Base-by-base conservation (phyloP, 441 rosid genomes). In the Dalechampia spathulata region DNA sequence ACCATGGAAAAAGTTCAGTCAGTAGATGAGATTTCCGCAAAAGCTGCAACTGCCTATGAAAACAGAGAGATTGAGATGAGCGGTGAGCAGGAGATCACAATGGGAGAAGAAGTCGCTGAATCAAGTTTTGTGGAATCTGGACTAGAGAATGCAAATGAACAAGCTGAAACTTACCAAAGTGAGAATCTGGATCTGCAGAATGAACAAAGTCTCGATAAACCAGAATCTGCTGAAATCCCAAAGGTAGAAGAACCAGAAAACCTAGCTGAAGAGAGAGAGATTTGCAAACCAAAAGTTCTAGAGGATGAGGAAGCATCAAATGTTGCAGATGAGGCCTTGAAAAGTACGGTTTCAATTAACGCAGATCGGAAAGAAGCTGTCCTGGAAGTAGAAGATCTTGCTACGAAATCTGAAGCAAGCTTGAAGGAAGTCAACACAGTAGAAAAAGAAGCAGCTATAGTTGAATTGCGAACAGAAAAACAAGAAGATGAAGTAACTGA, bases 371-470 rank as follows among this genome's bases (percentile, higher is more conserved):
- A 62, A 53, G 63, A 62, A 49, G 60, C 16, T 44, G 46, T 39
- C 49, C 39, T 37, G 28, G 71, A 62, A 49, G 60, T 60, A 67
- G 71, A 52, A 48, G 34, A 32, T 5, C 22, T 52, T 48, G 30
- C 62, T 13, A 41, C 55, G 54, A 62, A 59, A 62, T 40, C 27
- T 28, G 72, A 51, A 55, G 62, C 30, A 17, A 66, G 57, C 61
- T 66, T 60, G 47, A 39, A 71, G 51, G 73, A 60, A 55, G 63
- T 19, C 59, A 21, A n/a, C 52, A 41, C 45, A 62, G 37, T 23
- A 38, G 72, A 63, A 43, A 63, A 52, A 38, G 66, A 37, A 56
- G 57, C 42, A 48, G 21, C 11, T 43, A 62, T 66, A 51, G 39
- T 26, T 28, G 66, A 61, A 68, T 49, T 28, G 44, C 60, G 46